A percentile compares a stretch with the other conserved stretches of the same genome.
These are phyloP conservation scores for Powellomyces hirtus DNA, from an alignment of 192 early-diverging fungal genomes.

Conservation along the genomic window DNA sequence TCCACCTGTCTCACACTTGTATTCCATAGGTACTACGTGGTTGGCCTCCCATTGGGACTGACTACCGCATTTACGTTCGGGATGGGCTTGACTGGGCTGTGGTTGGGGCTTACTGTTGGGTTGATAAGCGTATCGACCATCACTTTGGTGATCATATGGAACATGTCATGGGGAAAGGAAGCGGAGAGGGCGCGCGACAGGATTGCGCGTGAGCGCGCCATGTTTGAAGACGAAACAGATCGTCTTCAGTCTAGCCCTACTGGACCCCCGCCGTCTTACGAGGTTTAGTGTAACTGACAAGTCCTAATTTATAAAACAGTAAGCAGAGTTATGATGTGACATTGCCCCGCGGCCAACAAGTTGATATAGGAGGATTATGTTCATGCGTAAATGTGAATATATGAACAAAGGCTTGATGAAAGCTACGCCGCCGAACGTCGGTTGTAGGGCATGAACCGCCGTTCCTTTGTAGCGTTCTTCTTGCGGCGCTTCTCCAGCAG, in stretches of 20 bases:
- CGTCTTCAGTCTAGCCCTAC: too few relatives aligned
- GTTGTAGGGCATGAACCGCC: constrained; percentile 33
- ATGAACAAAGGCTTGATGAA: not conserved
- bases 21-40: constrained; percentile 56
- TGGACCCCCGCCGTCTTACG: too few relatives aligned
- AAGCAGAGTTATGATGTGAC: too few relatives aligned
- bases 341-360: too few relatives aligned
- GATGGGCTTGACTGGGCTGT: constrained; percentile 38
- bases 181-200: constrained; percentile 27
- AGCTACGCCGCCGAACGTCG: constrained; percentile 19
- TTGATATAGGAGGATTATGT: too few relatives aligned
- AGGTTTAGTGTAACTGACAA: too few relatives aligned
- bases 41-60: constrained; percentile 66
- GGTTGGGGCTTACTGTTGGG: constrained; percentile 43
- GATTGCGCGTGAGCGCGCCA: not conserved
- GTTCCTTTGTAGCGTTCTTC: constrained; percentile 84
- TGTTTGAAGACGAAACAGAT: not conserved
- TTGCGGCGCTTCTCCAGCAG: constrained; percentile 92
- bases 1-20: not conserved
- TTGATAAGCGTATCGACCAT: constrained; percentile 53
- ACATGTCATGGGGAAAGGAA: constrained; percentile 37
- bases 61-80: constrained; percentile 32
- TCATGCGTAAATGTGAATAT: too few relatives aligned
- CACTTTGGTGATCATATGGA: constrained; percentile 26
- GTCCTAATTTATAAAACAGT: too few relatives aligned